Conservation (phyloP, 768 basidiomycete genomes). For the Leucocoprinus birnbaumii region DNA sequence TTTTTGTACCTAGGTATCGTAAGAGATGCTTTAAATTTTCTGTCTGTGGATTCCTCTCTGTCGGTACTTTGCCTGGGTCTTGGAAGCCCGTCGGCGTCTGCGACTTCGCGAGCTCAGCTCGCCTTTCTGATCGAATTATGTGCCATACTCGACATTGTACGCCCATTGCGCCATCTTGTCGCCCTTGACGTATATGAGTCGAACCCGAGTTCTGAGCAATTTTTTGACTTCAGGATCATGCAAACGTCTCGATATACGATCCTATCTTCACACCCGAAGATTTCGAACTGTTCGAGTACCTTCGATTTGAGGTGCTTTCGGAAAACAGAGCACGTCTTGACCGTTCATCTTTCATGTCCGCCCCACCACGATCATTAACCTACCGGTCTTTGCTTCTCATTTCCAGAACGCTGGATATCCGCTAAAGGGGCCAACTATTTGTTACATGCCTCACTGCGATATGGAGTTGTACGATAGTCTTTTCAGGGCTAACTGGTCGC, state of each 20-base stretch:
- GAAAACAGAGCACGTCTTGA: conserved; percentile 49
- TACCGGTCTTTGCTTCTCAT: neutral
- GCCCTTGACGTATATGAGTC: conserved; percentile 12
- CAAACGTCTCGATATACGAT: conserved; percentile 58
- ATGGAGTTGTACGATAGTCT: conserved; percentile 66
- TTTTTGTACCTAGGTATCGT: conserved; percentile 31
- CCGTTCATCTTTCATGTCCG: conserved; percentile 16
- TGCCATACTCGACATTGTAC: conserved; percentile 54
- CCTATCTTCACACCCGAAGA: conserved; percentile 73
- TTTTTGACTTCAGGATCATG: conserved; percentile 36
- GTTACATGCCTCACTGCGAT: conserved; percentile 83
- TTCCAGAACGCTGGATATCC: conserved; percentile 32
- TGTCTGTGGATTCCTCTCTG: conserved; percentile 21
- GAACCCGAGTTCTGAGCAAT: conserved; percentile 12
- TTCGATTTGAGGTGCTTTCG: conserved; percentile 32
- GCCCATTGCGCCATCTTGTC: conserved; percentile 26
- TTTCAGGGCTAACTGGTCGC: conserved; percentile 59
- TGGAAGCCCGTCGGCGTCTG: conserved; percentile 65
- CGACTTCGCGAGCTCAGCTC: conserved; percentile 64
- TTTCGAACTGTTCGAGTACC: conserved; percentile 42
- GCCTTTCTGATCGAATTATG: conserved; percentile 60
- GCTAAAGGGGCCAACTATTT: conserved; percentile 48
- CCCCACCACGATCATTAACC: conserved; percentile 2
- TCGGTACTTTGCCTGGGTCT: conserved; percentile 67
- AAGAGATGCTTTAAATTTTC: conserved; percentile 26